A percentile compares a stretch with the other conserved stretches of the same genome.
Conservation (phyloP, 2,329 filamentous ascomycete genomes). For the Sporothrix inflata region DNA sequence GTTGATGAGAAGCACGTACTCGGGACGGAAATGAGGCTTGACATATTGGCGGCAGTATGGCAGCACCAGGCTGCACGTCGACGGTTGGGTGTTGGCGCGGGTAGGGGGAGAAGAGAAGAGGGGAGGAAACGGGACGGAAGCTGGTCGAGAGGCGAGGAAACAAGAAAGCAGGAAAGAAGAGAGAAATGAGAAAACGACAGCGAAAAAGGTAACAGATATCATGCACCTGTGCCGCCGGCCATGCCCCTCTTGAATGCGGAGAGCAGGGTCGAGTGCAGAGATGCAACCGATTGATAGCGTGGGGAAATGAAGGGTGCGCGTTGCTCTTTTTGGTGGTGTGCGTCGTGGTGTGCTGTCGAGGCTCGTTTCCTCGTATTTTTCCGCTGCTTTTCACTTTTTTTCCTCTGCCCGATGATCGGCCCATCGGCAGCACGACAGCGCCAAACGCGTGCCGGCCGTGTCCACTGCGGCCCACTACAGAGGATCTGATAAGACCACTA, state of each 20-base stretch:
- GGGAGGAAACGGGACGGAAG: not conserved
- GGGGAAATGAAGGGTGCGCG: not conserved
- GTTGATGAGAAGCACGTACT: not conserved
- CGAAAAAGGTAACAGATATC: not conserved
- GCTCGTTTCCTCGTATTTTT: not conserved
- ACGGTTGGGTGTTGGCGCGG: not conserved
- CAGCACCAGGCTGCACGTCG: constrained; percentile 5
- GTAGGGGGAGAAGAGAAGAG: not conserved
- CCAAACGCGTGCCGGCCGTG: constrained; percentile 3
- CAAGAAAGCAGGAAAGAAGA: not conserved
- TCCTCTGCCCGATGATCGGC: constrained; percentile 8
- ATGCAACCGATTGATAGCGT: constrained; percentile 12
- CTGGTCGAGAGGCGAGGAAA: not conserved
- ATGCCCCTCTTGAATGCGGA: constrained; percentile 4
- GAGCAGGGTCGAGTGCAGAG: not conserved
- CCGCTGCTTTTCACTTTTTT: not conserved
- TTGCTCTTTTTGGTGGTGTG: too few species aligned
- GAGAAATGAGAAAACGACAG: not conserved
- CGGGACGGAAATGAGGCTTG: constrained; percentile 25
- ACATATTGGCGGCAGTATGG: constrained; percentile 16
- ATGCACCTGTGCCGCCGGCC: not conserved
- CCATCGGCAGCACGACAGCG: constrained; percentile 6
- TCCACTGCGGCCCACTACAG: not conserved
- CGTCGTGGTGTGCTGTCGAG: not conserved
- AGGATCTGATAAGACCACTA: constrained; percentile 25